Conservation (phyloP, 1,284 basidiomycete species). For the Boletus smithii region DNA sequence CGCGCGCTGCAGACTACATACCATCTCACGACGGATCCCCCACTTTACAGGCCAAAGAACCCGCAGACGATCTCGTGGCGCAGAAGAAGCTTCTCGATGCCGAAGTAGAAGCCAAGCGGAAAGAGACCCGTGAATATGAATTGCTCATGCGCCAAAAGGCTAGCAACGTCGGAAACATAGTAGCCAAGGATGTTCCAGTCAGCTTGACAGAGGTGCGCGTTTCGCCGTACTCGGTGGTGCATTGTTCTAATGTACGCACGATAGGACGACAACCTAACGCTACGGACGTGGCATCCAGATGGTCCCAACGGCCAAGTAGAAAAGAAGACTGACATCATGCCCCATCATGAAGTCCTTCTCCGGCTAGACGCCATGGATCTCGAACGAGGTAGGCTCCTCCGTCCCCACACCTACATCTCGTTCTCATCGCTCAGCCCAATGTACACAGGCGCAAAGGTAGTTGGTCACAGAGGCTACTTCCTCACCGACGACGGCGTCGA, state of each 20-base stretch:
- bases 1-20: background rate
- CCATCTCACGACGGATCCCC: slow-evolving; percentile 3
- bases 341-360: slow-evolving; percentile 95
- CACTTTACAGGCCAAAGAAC: slow-evolving; percentile 74
- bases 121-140: slow-evolving; percentile 77
- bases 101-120: slow-evolving; percentile 74
- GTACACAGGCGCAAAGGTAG: slow-evolving; percentile 89
- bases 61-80: slow-evolving; percentile 82
- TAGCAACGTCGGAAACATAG: slow-evolving; percentile 86
- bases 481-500: slow-evolving; percentile 94
- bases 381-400: slow-evolving; percentile 67
- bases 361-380: slow-evolving; percentile 94
- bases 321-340: slow-evolving; percentile 76
- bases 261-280: slow-evolving; percentile 83
- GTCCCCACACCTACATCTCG: background rate
- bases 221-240: slow-evolving; percentile 13
- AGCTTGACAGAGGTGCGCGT: slow-evolving; percentile 78
- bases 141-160: slow-evolving; percentile 77
- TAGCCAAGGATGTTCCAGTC: slow-evolving; percentile 83
- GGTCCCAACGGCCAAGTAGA: slow-evolving; percentile 61
- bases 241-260: background rate
- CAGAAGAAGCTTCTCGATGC: slow-evolving; percentile 79
- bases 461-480: slow-evolving; percentile 96
- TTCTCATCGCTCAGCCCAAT: slow-evolving; percentile 39
- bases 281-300: slow-evolving; percentile 86